A percentile compares a stretch with the other conserved stretches of the same genome.
phyloP scores from a whole-genome alignment of 192 early-diverging fungal genomes.

The Entrophospora sp. region DNA sequence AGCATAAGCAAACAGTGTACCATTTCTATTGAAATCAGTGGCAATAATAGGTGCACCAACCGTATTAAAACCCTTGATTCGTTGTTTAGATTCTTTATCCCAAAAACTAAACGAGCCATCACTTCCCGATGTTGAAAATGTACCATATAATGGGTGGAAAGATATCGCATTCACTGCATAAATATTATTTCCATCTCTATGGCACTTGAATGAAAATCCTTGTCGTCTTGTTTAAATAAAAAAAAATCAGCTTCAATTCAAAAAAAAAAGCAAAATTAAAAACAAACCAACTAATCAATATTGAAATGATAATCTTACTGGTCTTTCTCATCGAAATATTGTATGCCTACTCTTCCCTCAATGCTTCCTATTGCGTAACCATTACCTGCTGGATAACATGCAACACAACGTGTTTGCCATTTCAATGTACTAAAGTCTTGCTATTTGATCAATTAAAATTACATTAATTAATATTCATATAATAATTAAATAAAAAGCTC shows the following conservation, averaged over 20 bases:
- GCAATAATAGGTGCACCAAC: conserved; percentile 56
- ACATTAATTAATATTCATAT: not conserved
- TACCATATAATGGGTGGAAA: conserved; percentile 78
- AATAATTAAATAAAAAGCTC: not conserved
- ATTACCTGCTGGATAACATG: conserved; percentile 66
- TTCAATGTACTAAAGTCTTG: conserved; percentile 57
- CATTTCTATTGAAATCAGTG: conserved; percentile 70
- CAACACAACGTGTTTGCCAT: conserved; percentile 74
- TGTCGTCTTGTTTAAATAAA: conserved; percentile 90
- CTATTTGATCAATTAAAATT: too few species aligned
- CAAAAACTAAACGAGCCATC: conserved; percentile 82
- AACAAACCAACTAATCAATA: not conserved
- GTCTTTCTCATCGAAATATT: conserved; percentile 84
- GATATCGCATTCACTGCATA: too few species aligned
- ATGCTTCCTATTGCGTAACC: conserved; percentile 88
- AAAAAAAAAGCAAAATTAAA: too few species aligned
- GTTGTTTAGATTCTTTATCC: too few species aligned
- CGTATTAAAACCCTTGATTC: conserved; percentile 67
- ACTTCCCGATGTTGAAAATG: conserved; percentile 76
- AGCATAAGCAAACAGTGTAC: conserved; percentile 86
- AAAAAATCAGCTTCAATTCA: conserved; percentile 53
- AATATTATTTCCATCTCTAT: too few species aligned
- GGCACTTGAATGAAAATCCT: too few species aligned
- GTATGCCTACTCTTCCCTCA: conserved; percentile 87
- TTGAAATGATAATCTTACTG: conserved; percentile 22